Percentiles rank a stretch among this genome's conserved stretches.
Conservation (phyloP, 176 grass and related monocot genomes). For the Carex pumila region DNA sequence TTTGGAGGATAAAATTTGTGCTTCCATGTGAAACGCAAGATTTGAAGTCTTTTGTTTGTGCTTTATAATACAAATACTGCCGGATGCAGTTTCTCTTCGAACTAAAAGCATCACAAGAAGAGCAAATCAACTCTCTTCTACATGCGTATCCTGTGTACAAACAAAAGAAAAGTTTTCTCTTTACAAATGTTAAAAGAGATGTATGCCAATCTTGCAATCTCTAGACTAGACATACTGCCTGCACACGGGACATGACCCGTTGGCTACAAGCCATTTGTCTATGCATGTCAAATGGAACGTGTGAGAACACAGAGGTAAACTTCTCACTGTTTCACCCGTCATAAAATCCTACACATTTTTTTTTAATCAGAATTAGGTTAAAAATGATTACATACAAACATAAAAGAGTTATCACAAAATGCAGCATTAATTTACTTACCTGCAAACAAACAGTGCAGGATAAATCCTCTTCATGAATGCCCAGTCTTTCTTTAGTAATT, state of each 20-base stretch:
- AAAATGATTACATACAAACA: constrained; percentile 10
- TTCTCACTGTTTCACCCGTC: constrained; percentile 46
- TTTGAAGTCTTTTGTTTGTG: neutral
- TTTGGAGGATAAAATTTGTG: neutral
- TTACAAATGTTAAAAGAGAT: neutral
- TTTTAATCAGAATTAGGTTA: constrained; percentile 32
- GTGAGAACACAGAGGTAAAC: constrained; percentile 52
- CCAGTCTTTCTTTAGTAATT: constrained; percentile 41
- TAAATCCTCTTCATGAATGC: constrained; percentile 26
- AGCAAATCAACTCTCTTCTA: neutral
- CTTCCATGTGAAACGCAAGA: neutral
- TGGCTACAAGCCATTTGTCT: constrained; percentile 69
- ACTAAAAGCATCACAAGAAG: neutral
- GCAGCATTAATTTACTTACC: constrained; percentile 23
- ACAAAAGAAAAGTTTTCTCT: neutral
- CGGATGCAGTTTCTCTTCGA: neutral
- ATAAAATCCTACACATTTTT: constrained; percentile 39
- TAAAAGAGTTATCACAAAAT: neutral
- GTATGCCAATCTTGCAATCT: neutral
- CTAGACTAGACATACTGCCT: constrained; percentile 49
- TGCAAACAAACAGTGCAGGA: constrained; percentile 75
- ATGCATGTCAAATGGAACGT: constrained; percentile 67
- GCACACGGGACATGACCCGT: constrained; percentile 70
- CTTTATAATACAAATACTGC: neutral
- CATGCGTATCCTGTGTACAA: constrained; percentile 3